A percentile compares a stretch with the other conserved stretches of the same genome.
These are phyloP conservation scores for Aspergillus funiculosus DNA, from an alignment of 495 filamentous ascomycete genomes.

Conservation along the genomic window DNA sequence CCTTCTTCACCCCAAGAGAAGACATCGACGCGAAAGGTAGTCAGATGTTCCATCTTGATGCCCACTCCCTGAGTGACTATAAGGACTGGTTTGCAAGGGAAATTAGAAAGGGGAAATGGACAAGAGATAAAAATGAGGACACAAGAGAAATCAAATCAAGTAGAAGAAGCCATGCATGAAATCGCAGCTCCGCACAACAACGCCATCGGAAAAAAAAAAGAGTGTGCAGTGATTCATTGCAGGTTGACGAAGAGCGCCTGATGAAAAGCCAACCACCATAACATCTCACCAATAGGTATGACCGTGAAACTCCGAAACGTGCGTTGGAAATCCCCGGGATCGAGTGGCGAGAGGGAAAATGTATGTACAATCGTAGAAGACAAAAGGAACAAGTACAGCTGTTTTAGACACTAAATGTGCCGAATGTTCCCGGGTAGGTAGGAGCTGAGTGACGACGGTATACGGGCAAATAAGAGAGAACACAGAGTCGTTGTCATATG, in stretches of 20 bases:
- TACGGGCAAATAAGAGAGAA: background rate
- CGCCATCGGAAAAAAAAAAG: no score
- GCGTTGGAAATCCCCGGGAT: background rate
- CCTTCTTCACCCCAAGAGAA: no score
- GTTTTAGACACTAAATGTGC: background rate
- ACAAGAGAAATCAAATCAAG: no score
- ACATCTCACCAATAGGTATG: background rate
- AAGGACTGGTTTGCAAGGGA: no score
- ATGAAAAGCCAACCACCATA: slow-evolving; percentile 1
- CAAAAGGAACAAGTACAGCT: background rate
- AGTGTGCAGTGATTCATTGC: background rate
- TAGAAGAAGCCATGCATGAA: no score
- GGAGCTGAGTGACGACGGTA: background rate
- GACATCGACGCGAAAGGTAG: no score
- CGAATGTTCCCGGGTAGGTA: background rate
- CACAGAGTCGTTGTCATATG: slow-evolving; percentile 2
- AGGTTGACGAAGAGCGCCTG: background rate
- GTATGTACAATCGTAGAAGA: slow-evolving; percentile 5
- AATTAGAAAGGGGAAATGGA: background rate
- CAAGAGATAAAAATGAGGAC: background rate
- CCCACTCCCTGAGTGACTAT: no score
- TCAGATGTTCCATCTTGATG: no score
- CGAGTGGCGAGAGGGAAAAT: background rate
- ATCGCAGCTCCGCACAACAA: no score
- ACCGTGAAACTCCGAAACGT: slow-evolving; percentile 7